Base-by-base conservation (phyloP, 2,329 filamentous ascomycete genomes). In the Blastomyces percursus region DNA sequence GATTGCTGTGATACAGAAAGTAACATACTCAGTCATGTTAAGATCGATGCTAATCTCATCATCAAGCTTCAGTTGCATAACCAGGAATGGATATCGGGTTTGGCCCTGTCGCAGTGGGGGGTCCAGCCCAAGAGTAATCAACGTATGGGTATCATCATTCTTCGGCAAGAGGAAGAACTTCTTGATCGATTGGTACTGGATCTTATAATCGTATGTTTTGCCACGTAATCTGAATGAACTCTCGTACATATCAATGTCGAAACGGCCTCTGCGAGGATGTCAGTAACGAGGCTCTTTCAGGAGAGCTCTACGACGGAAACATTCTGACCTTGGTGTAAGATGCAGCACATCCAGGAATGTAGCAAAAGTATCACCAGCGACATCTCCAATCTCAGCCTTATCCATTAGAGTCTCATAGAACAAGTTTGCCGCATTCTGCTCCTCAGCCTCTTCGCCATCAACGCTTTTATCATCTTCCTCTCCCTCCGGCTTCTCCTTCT, bases 151-250 rank as follows among this genome's bases (percentile, higher is more conserved):
- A 68, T 99, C 94, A 74, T 99, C 94, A n/a, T 94, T 94, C 79
- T 99, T 99, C 57, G 94, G 94, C 6, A 99, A 85, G 38, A 97
- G 84, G 86, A 99, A 96, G 74, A 97, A 97, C 76, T 97, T 97
- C 82, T 99, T 99, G 78, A 97, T 91, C 59, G 88, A 86, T 63
- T 96, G 90, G 77, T 96, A 99, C 75, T 96, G 91, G 68, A 99
- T 97, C 84, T 99, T 99, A 85, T 99, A 99, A 80, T 99, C 95
- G 81, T 99, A 99, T 30, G 94, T 99, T 80, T 99, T 99, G 71
- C 94, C 94, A 67, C 94, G 93, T 65, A 99, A 84, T 66, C 94
- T 89, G 83, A 99, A 97, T 1, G 94, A 97, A 19, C 86, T 88
- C 76, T 97, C 94, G 83, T 99, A 99, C 89, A 99, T 96, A 76